Percentiles rank a stretch among this genome's conserved stretches.
phyloP scores from a whole-genome alignment of 2,329 filamentous ascomycete genomes.

The Alternaria arborescens region DNA sequence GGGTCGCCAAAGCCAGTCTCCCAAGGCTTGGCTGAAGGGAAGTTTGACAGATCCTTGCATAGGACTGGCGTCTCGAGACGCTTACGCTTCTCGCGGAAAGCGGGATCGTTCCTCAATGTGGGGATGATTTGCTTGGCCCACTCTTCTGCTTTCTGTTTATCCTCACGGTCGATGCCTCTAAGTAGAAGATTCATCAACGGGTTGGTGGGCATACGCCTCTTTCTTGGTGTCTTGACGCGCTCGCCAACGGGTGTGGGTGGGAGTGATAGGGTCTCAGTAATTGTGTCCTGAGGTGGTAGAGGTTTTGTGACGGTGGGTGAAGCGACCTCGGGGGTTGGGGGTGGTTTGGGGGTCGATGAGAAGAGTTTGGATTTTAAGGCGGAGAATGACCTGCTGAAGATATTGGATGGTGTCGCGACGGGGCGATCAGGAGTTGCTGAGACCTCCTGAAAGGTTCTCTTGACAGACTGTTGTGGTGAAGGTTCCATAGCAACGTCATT shows the following conservation, averaged over 20 bases:
- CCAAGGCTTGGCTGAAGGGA: conserved; percentile 46
- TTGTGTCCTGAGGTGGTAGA: conserved; percentile 20
- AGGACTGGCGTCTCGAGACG: conserved; percentile 37
- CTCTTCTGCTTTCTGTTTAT: conserved; percentile 28
- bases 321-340: conserved; percentile 8
- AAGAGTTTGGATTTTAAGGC: conserved; percentile 31
- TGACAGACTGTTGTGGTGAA: conserved; percentile 12
- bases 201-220: conserved; percentile 25
- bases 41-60: conserved; percentile 36
- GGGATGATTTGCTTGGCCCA: conserved; percentile 40
- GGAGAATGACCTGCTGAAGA: conserved; percentile 33
- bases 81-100: conserved; percentile 40
- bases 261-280: conserved; percentile 35
- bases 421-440: conserved; percentile 19
- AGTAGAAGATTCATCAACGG: conserved; percentile 28
- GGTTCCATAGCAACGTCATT: conserved; percentile 6
- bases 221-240: conserved; percentile 27
- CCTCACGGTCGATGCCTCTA: conserved; percentile 30
- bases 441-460: conserved; percentile 9
- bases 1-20: conserved; percentile 41
- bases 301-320: conserved; percentile 22
- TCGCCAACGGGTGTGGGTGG: conserved; percentile 42
- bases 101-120: conserved; percentile 28
- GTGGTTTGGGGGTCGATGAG: conserved; percentile 15
- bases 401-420: conserved; percentile 18